Base-by-base conservation (phyloP, 129 eudicot genomes). In the Oenanthe sinensis region DNA sequence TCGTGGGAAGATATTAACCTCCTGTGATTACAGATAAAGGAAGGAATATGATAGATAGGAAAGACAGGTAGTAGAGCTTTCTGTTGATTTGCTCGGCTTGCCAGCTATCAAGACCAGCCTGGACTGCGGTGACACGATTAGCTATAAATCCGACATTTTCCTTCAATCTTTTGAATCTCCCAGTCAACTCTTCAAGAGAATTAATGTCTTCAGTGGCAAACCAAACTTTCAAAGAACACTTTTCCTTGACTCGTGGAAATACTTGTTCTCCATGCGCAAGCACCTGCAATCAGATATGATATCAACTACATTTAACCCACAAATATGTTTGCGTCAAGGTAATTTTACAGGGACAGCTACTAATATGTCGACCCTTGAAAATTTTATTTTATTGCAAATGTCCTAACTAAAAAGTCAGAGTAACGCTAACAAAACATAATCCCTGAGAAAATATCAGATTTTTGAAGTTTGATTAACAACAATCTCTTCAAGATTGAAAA, bases 251-350 rank as follows among this genome's bases (percentile, higher is more conserved):
- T 62, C 99, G 84, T 10, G 99, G 99, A 81, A 96, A 92, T 50
- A 96, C 97, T 87, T 96, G 99, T 84, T 96, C 99, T 24, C 99
- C 97, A 43, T 96, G 95, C 19, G 99, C 90, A 63, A 96, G 90
- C 75, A 91, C 97, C 98, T 95, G 80, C 82, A 78, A 44, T 81
- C 5, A 65, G 20, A 65, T 7, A 28, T 3, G 33, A 26, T 26
- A 65, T 62, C 12, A n/a, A 62, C 37, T 62, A 24, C 2, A 3
- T 8, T 24, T 24, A 62, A 62, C 2, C 10, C 26, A 52, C 16
- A 3, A 10, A 62, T 13, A 40, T 26, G 55, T 37, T 62, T 42
- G 30, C 16, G 20, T 77, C 42, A 4, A 39, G 24, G 52, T 37
- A 46, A 77, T 12, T 37, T 13, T 0, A 4, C 33, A 11, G 47